Evolutionary conservation across 1,284 basidiomycete species (phyloP).

Genomic region (Naganishia sp.): DNA sequence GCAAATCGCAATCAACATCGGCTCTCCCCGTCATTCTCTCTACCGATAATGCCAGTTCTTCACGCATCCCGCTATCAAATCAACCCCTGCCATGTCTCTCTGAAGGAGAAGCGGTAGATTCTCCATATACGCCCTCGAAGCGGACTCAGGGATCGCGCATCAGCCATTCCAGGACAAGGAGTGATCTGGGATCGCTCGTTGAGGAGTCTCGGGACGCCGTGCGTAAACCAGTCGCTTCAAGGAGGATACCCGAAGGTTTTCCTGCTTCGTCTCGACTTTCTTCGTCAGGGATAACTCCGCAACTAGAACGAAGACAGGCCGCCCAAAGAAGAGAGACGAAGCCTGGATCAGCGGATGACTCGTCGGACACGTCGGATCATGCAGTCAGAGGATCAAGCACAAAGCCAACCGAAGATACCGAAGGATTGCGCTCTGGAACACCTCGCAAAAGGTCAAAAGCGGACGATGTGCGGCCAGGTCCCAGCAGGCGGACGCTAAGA

Average conservation of each 20-base stretch:
- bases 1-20: constrained; percentile 25
- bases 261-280: not conserved
- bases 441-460: not conserved
- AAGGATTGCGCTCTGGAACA: not conserved
- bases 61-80: not conserved
- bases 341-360: constrained; percentile 1
- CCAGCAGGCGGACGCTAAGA: not conserved
- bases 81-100: not conserved
- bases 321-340: not conserved
- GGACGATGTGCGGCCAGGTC: not conserved
- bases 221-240: not conserved
- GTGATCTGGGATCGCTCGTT: constrained; percentile 4
- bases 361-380: constrained; percentile 14
- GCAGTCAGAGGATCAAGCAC: not conserved
- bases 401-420: not conserved
- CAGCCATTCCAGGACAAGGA: constrained; percentile 19
- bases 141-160: constrained; percentile 4
- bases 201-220: not conserved
- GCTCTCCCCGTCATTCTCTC: constrained; percentile 24
- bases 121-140: not conserved
- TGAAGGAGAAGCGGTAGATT: not conserved
- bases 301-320: not conserved
- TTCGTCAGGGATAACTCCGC: not conserved
- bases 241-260: not conserved
- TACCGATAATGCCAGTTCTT: not conserved